These are phyloP conservation scores for Pythium rishiriense DNA, from an alignment of 352 stramenopile species.

Conservation along the genomic window DNA sequence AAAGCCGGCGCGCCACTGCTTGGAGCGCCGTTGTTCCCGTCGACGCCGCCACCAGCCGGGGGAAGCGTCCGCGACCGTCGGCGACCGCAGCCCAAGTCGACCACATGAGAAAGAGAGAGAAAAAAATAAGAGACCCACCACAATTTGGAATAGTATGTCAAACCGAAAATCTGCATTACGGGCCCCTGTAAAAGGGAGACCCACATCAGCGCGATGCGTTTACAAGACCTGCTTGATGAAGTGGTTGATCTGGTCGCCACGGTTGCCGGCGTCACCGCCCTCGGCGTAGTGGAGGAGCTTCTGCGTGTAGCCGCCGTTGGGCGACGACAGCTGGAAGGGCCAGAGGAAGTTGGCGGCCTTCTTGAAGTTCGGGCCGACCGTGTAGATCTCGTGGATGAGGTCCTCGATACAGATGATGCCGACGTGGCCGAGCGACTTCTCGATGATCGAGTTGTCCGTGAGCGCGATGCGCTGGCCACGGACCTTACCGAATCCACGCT, in stretches of 20 bases:
- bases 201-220: slow-evolving; percentile 19
- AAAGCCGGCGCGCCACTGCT: slow-evolving; percentile 12
- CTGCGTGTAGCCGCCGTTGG: slow-evolving; percentile 94
- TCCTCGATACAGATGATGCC: slow-evolving; percentile 99
- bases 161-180: slow-evolving; percentile 27
- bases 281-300: slow-evolving; percentile 95
- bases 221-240: slow-evolving; percentile 95
- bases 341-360: slow-evolving; percentile 99
- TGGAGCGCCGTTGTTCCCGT: slow-evolving; percentile 37
- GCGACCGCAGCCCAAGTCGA: slow-evolving; percentile 28
- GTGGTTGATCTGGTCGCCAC: slow-evolving; percentile 93
- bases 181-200: neutral
- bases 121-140: neutral
- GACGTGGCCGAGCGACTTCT: slow-evolving; percentile 93
- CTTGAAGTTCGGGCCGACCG: slow-evolving; percentile 99
- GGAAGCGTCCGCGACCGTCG: slow-evolving; percentile 36
- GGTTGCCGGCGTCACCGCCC: slow-evolving; percentile 92
- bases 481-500: slow-evolving; percentile 99
- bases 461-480: slow-evolving; percentile 97
- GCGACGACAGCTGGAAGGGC: slow-evolving; percentile 99
- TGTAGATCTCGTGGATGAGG: slow-evolving; percentile 99
- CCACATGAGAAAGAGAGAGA: neutral
- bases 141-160: slow-evolving; percentile 16
- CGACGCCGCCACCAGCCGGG: slow-evolving; percentile 35
- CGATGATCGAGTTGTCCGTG: slow-evolving; percentile 96